Percentiles rank a stretch among this genome's conserved stretches.
phyloP scores from a whole-genome alignment of 305 asterid species.

The Solanum chacoense region DNA sequence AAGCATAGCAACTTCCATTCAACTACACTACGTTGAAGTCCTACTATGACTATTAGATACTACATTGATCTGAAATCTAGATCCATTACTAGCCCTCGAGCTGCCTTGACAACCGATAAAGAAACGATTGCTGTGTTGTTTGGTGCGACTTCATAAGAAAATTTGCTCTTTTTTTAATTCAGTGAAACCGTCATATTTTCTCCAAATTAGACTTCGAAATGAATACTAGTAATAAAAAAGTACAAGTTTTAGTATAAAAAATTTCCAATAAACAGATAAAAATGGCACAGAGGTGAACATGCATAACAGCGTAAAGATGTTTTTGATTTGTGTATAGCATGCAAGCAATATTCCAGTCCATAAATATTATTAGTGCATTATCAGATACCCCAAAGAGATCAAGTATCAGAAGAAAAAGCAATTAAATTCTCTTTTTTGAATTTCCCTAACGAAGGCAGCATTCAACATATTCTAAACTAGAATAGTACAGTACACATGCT shows the following conservation, averaged over 20 bases:
- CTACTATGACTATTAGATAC: background rate
- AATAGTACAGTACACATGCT: background rate
- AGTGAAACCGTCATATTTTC: background rate
- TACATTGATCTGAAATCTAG: background rate
- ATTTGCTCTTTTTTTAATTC: background rate
- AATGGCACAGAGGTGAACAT: background rate
- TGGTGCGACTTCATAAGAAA: background rate
- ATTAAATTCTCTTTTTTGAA: background rate
- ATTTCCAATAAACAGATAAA: background rate
- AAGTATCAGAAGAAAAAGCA: background rate
- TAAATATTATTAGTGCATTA: background rate
- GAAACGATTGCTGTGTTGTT: background rate
- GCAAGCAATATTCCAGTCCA: background rate
- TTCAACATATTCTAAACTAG: background rate
- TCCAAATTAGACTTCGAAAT: background rate
- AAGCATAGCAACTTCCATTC: background rate
- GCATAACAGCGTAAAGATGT: background rate
- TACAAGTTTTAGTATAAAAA: background rate
- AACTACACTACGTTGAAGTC: background rate
- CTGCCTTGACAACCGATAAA: background rate
- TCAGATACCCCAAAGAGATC: background rate
- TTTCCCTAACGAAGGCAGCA: slow-evolving; percentile 5
- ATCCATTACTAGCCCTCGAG: background rate
- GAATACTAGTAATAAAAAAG: background rate
- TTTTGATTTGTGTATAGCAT: background rate